These are phyloP conservation scores for Pythium monospermum DNA, from an alignment of 352 stramenopile genomes.

Conservation along the genomic window DNA sequence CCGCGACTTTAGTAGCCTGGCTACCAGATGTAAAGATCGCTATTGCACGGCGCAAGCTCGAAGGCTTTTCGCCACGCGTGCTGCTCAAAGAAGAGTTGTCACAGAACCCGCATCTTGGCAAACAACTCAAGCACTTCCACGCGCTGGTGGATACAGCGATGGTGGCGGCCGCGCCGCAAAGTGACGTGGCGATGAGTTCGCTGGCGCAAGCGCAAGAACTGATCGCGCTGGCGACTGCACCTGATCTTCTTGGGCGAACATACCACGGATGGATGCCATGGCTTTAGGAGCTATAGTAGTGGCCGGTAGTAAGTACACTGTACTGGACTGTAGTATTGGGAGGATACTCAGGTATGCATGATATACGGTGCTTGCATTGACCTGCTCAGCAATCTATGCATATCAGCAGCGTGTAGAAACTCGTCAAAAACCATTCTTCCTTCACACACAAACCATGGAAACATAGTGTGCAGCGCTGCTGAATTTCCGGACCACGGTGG, in stretches of 20 bases:
- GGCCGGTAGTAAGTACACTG: no score
- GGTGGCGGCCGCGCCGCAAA: conserved; percentile 8
- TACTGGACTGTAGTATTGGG: no score
- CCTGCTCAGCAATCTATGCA: no score
- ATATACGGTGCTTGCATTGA: no score
- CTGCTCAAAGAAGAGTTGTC: conserved; percentile 71
- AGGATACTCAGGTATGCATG: no score
- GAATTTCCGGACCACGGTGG: no score
- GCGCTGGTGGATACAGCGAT: conserved; percentile 40
- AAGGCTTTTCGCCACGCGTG: conserved; percentile 58
- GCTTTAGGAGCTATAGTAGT: conserved; percentile 30
- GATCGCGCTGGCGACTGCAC: conserved; percentile 71
- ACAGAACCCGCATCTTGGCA: conserved; percentile 61
- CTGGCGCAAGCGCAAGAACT: conserved; percentile 81
- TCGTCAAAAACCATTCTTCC: no score
- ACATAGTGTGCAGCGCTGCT: no score
- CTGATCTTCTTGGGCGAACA: conserved; percentile 73
- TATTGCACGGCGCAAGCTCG: conserved; percentile 68
- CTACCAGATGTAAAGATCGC: conserved; percentile 75
- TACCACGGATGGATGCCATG: conserved; percentile 84
- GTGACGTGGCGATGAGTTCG: conserved; percentile 33
- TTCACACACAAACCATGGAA: no score
- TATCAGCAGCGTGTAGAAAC: no score
- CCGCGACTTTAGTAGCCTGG: conserved; percentile 26
- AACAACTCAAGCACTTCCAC: conserved; percentile 53